Percentiles rank a stretch among this genome's conserved stretches.
Conservation (phyloP, 768 basidiomycete genomes). For the Cubamyces sp. region DNA sequence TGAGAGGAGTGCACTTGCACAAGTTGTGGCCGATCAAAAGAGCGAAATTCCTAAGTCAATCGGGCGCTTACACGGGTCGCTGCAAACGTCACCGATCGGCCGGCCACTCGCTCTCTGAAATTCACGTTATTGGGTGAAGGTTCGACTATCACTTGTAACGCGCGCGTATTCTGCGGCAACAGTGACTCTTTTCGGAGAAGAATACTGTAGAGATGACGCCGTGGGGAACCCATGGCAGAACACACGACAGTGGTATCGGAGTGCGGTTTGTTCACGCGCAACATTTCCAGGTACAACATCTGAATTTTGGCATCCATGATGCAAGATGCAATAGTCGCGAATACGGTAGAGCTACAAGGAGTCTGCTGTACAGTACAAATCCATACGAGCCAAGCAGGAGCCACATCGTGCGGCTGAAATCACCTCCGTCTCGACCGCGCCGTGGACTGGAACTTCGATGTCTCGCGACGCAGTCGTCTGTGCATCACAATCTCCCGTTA, state of each 20-base stretch:
- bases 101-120: too few relatives aligned
- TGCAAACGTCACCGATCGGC: constrained; percentile 3
- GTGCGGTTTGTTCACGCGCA: too few relatives aligned
- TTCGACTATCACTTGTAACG: too few relatives aligned
- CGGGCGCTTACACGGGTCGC: background rate
- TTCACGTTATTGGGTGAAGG: too few relatives aligned
- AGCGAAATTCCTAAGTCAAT: background rate
- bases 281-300: too few relatives aligned
- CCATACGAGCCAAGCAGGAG: background rate
- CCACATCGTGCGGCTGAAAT: background rate
- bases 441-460: constrained; percentile 62
- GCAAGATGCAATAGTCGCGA: constrained; percentile 2
- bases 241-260: too few relatives aligned
- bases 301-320: too few relatives aligned
- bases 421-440: constrained; percentile 28
- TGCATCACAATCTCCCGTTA: background rate
- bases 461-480: constrained; percentile 67
- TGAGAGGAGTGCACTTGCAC: background rate
- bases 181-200: too few relatives aligned
- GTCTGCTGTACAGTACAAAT: constrained; percentile 16
- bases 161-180: too few relatives aligned
- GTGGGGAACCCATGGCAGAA: too few relatives aligned
- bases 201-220: too few relatives aligned
- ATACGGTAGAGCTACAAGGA: constrained; percentile 15
- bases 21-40: background rate